These are phyloP conservation scores for Mayamaea pseudoterrestris DNA, from an alignment of 108 stramenopile genomes.

Conservation along the genomic window DNA sequence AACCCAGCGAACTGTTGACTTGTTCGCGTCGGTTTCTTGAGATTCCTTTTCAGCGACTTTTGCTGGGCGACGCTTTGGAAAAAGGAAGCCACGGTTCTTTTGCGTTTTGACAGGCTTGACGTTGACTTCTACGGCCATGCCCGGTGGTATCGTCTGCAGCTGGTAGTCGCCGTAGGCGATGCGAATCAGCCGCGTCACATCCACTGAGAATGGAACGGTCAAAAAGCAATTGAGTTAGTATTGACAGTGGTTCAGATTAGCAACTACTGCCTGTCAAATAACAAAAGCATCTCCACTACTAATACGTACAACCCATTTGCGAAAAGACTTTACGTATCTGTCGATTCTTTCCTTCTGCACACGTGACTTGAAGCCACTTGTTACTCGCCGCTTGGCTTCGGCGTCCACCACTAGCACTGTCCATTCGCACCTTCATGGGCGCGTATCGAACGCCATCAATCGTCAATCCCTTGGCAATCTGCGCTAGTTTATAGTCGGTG, in stretches of 20 bases:
- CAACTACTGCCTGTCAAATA: too few relatives aligned
- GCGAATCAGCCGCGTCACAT: constrained; percentile 64
- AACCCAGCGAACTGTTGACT: too few relatives aligned
- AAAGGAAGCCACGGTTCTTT: constrained; percentile 25
- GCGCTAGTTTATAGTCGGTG: constrained; percentile 34
- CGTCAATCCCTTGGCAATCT: constrained; percentile 33
- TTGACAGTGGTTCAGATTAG: too few relatives aligned
- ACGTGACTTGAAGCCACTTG: constrained; percentile 60
- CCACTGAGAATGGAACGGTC: constrained; percentile 16
- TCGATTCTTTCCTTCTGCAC: constrained; percentile 64
- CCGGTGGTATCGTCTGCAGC: constrained; percentile 67
- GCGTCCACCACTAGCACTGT: constrained; percentile 9
- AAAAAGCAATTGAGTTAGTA: neutral
- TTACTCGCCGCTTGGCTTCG: constrained; percentile 18
- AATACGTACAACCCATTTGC: constrained; percentile 35
- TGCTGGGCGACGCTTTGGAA: too few relatives aligned
- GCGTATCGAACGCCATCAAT: constrained; percentile 19
- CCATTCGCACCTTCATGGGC: constrained; percentile 54
- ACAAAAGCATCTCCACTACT: neutral
- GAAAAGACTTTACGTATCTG: constrained; percentile 60
- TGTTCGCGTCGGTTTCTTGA: too few relatives aligned
- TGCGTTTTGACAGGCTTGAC: constrained; percentile 32
- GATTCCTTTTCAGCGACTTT: too few relatives aligned
- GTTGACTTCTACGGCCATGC: constrained; percentile 54
- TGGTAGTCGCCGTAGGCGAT: constrained; percentile 64